Conservation (phyloP, 2,329 filamentous ascomycete genomes). For the Clarireedia hainanense region DNA sequence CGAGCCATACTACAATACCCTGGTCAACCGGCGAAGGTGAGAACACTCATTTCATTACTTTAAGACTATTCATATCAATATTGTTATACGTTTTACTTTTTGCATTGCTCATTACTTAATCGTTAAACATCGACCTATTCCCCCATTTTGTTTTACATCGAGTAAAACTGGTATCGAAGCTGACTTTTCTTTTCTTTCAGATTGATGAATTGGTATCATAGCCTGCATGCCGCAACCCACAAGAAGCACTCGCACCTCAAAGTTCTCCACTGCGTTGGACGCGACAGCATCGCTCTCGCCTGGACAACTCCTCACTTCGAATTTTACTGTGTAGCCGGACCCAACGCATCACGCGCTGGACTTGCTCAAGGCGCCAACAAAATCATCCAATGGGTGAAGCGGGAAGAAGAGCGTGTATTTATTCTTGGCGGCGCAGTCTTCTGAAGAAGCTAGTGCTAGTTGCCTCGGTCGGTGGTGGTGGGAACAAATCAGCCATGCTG, state of each 20-base stretch:
- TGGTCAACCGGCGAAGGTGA: slow-evolving; percentile 55
- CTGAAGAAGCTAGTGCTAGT: slow-evolving; percentile 9
- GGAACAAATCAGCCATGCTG: no score
- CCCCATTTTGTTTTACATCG: background rate
- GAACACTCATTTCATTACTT: slow-evolving; percentile 15
- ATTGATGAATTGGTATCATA: slow-evolving; percentile 77
- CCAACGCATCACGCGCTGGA: slow-evolving; percentile 53
- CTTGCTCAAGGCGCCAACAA: slow-evolving; percentile 82
- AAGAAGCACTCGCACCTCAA: slow-evolving; percentile 77
- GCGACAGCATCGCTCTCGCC: slow-evolving; percentile 71
- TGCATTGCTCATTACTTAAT: no score
- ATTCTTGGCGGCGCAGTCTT: slow-evolving; percentile 96
- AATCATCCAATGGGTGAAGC: slow-evolving; percentile 83
- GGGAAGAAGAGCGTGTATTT: slow-evolving; percentile 89
- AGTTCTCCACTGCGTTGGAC: slow-evolving; percentile 70
- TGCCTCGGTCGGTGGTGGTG: background rate
- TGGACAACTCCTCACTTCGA: slow-evolving; percentile 92
- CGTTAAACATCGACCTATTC: background rate
- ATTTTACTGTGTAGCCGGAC: slow-evolving; percentile 88
- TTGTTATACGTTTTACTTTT: no score
- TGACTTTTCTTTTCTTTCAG: slow-evolving; percentile 29
- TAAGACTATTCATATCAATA: background rate
- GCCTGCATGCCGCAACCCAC: slow-evolving; percentile 79
- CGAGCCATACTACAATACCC: slow-evolving; percentile 54
- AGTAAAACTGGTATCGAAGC: background rate